Evolutionary conservation across 1,139 yeast species (phyloP).

Genomic region (Suzukiozyma palmioleophila): DNA sequence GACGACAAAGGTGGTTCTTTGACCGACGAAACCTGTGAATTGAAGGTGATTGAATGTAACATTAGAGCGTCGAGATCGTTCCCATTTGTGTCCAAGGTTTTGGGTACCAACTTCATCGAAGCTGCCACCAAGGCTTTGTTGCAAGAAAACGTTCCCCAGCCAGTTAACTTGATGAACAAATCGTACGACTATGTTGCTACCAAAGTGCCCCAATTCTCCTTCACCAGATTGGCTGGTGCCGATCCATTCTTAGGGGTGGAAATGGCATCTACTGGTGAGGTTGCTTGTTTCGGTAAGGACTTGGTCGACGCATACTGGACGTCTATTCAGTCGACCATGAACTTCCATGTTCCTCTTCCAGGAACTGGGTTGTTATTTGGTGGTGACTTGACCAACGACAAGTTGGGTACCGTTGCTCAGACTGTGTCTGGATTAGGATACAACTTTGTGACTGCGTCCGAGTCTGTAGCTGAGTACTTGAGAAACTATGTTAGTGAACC

Average conservation of each 20-base stretch:
- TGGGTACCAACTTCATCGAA: conserved; percentile 90
- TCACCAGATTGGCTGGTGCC: conserved; percentile 97
- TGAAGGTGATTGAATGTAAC: conserved; percentile 96
- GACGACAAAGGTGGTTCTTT: conserved; percentile 46
- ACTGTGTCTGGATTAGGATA: conserved; percentile 72
- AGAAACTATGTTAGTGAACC: conserved; percentile 41
- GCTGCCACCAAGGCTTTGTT: conserved; percentile 87
- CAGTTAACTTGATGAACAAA: conserved; percentile 63
- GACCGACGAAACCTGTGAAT: conserved; percentile 50
- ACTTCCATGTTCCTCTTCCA: conserved; percentile 88
- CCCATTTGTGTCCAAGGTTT: conserved; percentile 97
- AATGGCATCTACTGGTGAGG: conserved; percentile 98
- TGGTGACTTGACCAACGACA: conserved; percentile 75
- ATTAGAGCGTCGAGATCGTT: conserved; percentile 97
- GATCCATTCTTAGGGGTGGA: conserved; percentile 98
- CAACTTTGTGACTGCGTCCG: conserved; percentile 74
- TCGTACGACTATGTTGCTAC: conserved; percentile 79
- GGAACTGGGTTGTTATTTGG: conserved; percentile 89
- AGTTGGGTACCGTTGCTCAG: conserved; percentile 69
- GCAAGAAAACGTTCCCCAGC: conserved; percentile 65
- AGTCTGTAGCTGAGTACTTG: conserved; percentile 67
- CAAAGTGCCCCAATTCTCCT: conserved; percentile 96
- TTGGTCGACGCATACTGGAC: conserved; percentile 95
- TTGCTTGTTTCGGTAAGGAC: conserved; percentile 91
- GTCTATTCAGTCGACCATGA: conserved; percentile 93